These are phyloP conservation scores for Achaetomium macrosporum DNA, from an alignment of 2,329 filamentous ascomycete species.

Conservation along the genomic window DNA sequence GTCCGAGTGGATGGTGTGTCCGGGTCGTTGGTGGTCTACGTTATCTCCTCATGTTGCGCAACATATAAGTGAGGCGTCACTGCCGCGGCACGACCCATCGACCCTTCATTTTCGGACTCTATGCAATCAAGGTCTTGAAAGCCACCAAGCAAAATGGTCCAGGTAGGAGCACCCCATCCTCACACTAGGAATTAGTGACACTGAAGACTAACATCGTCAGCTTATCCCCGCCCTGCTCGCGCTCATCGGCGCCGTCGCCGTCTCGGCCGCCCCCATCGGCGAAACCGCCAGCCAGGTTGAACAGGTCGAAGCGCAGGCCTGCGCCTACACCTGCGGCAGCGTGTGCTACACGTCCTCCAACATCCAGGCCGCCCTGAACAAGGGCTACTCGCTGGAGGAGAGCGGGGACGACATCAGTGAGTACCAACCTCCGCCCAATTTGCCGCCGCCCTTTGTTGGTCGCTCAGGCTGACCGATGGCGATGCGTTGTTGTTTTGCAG, in stretches of 20 bases:
- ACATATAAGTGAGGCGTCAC: background rate
- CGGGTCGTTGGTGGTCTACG: too few species aligned
- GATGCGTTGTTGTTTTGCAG: constrained; percentile 9
- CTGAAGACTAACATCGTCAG: constrained; percentile 3
- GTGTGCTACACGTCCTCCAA: constrained; percentile 33
- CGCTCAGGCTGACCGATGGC: background rate
- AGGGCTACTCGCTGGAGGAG: constrained; percentile 31
- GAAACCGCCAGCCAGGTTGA: background rate
- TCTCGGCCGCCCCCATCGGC: constrained; percentile 18
- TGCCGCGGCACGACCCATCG: background rate
- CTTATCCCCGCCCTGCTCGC: constrained; percentile 17
- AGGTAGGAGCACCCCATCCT: constrained; percentile 5
- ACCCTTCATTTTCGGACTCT: background rate
- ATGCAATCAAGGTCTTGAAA: background rate
- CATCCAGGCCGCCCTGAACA: constrained; percentile 31
- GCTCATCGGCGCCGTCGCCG: constrained; percentile 13
- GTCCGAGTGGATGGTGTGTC: too few species aligned
- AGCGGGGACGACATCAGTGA: constrained; percentile 26
- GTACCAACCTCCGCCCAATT: background rate
- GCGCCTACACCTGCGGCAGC: constrained; percentile 33
- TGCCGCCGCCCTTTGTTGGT: background rate
- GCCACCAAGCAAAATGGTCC: constrained; percentile 14
- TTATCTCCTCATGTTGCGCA: too few species aligned
- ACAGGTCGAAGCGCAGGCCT: constrained; percentile 23
- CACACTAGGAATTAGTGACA: background rate